Percentiles rank a stretch among this genome's conserved stretches.
Conservation (phyloP, 2,329 filamentous ascomycete species). For the Claviceps paspali region DNA sequence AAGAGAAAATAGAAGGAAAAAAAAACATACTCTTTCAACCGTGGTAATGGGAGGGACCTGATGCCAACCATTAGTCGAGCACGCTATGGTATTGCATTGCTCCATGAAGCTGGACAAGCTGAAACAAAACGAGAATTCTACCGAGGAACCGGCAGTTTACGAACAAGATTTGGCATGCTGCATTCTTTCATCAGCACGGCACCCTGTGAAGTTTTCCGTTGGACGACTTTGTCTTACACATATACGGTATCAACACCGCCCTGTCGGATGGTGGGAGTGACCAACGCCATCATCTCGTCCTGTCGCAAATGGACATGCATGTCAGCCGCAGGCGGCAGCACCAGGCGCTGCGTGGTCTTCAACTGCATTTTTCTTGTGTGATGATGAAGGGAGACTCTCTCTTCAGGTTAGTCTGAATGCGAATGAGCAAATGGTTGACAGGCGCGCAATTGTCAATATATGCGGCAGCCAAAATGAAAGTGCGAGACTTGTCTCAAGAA, state of each 20-base stretch:
- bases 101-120: background rate
- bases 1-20: background rate
- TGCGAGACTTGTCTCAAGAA: too few species aligned
- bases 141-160: background rate
- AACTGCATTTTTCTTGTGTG: slow-evolving; percentile 2
- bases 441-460: too few species aligned
- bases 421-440: too few species aligned
- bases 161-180: slow-evolving; percentile 44
- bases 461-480: too few species aligned
- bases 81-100: background rate
- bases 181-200: background rate
- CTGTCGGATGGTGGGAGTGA: slow-evolving; percentile 33
- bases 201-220: background rate
- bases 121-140: background rate
- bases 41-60: slow-evolving; percentile 42
- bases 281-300: slow-evolving; percentile 45
- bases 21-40: slow-evolving; percentile 22
- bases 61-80: background rate
- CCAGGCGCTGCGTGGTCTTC: slow-evolving; percentile 10
- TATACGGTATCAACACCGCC: slow-evolving; percentile 52
- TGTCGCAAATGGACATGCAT: slow-evolving; percentile 60
- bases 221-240: slow-evolving; percentile 17
- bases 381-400: too few species aligned
- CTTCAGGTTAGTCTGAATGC: too few species aligned
- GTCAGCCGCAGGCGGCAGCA: slow-evolving; percentile 50